Conservation (phyloP, 805 yeast genomes). For the Cyberlindnera subsufficiens region DNA sequence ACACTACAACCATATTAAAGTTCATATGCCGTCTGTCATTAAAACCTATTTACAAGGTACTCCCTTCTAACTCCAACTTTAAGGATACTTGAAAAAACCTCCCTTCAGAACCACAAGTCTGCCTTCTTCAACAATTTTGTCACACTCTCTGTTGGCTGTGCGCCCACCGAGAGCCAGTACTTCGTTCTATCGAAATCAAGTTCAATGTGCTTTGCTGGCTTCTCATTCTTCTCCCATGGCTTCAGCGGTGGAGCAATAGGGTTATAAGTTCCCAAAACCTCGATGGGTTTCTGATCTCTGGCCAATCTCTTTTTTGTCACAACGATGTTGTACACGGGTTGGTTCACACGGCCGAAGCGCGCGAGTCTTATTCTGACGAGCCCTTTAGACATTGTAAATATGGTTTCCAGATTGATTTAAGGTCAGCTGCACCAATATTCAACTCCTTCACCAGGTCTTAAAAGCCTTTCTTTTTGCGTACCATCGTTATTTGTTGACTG, state of each 20-base stretch:
- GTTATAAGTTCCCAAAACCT: conserved; percentile 90
- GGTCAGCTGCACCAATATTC: background rate
- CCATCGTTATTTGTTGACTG: background rate
- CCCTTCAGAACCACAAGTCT: conserved; percentile 40
- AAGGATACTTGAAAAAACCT: background rate
- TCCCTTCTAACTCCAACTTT: background rate
- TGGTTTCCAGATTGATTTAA: background rate
- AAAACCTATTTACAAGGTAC: background rate
- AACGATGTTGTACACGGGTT: conserved; percentile 88
- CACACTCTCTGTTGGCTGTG: conserved; percentile 85
- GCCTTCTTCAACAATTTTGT: conserved; percentile 71
- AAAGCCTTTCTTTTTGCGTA: too few relatives aligned
- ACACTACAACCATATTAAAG: background rate
- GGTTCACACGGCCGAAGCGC: conserved; percentile 83
- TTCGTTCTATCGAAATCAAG: conserved; percentile 85
- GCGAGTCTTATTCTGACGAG: conserved; percentile 85
- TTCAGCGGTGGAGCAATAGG: conserved; percentile 72
- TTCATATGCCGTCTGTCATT: background rate
- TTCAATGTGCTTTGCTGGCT: conserved; percentile 71
- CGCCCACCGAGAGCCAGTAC: conserved; percentile 97
- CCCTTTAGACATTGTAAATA: conserved; percentile 47
- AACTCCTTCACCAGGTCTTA: background rate
- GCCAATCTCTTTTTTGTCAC: conserved; percentile 73
- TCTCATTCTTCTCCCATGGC: conserved; percentile 47
- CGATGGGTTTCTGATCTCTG: conserved; percentile 85